Evolutionary conservation across 1,284 basidiomycete genomes (phyloP), one percentile per base, ranked within the genome.

Genomic region (Trametes pubescens): DNA sequence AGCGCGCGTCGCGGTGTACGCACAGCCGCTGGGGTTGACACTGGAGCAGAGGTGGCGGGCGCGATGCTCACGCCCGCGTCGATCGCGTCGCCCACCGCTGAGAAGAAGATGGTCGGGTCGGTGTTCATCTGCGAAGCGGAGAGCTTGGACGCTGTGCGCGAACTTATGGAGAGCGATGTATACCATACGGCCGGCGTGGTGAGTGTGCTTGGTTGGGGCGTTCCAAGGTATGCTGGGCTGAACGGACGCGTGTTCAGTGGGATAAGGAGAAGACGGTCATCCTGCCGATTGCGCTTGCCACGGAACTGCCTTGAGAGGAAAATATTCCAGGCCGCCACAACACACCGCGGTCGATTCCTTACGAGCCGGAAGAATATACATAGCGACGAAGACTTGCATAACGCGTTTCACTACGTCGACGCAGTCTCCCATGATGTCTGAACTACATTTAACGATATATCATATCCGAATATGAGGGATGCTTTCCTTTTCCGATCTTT

Each of bases 131-230:
- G 65, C 57, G 71, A 74, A 53, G 75, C 76, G 16, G 70, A 73
- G 44, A 74, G 65, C 40, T 34, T 75, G 22, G 72, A 74, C 34
- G 65, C 65, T 13, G 74, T 74, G 46, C 65, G 70, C n/a, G 62
- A 69, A 53, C 29, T 72, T 7, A 66, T 78, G 37, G 68, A 76
- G 60, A 61, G 67, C 16, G 77, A 78, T 44, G 52, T 74, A 24
- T 78, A 77, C 56, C 77, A 71, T 48, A 73, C 63, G 16, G 62
- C 54, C 11, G 68, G 69, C 38, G 77, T 78, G 57, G 77, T 78
- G 55, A 70, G 74, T 73, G 1, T 49, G 21, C 14, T 22, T 22
- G 37, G 37, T 3, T 38, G 1, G 6, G 16, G 21, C 14, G 26
- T 34, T n/a, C 24, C 16, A 9, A n/a, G 6, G 3, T 37, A 16